phyloP scores from a whole-genome alignment of 371 early-diverging fungal species.

The Coemansia sp. region DNA sequence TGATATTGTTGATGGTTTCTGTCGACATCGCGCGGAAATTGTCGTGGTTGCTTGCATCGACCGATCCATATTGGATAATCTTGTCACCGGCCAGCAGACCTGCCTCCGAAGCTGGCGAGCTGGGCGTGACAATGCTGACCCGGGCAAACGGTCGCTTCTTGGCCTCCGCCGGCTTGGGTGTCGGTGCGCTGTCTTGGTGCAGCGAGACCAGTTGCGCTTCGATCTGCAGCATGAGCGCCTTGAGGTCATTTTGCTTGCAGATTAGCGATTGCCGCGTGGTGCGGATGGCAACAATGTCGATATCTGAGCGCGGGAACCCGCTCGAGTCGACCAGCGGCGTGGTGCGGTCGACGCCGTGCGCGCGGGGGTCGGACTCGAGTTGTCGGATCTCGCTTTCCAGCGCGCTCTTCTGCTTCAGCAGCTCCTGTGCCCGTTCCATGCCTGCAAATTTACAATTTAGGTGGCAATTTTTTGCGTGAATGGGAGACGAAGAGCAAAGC shows the following conservation, averaged over 20 bases:
- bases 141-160: conserved; percentile 65
- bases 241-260: conserved; percentile 70
- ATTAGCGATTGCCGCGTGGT: conserved; percentile 64
- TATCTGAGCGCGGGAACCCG: conserved; percentile 86
- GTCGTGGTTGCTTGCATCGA: conserved; percentile 20
- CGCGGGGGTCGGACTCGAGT: conserved; percentile 55
- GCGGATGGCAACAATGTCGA: conserved; percentile 77
- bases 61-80: conserved; percentile 33
- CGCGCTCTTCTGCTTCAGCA: conserved; percentile 62
- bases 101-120: conserved; percentile 74
- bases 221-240: conserved; percentile 66
- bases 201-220: conserved; percentile 66
- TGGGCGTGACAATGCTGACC: conserved; percentile 79
- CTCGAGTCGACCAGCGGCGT: conserved; percentile 71
- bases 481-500: too few species aligned
- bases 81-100: conserved; percentile 47
- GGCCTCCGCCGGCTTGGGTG: conserved; percentile 3
- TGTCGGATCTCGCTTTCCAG: conserved; percentile 63
- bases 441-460: too few species aligned
- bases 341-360: conserved; percentile 71
- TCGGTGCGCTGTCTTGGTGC: conserved; percentile 53
- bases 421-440: conserved; percentile 58
- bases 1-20: conserved; percentile 30
- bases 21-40: conserved; percentile 14
- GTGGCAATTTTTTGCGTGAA: too few species aligned